Evolutionary conservation across 2,329 filamentous ascomycete species (phyloP).

Genomic region (Trichoderma afroharzianum): DNA sequence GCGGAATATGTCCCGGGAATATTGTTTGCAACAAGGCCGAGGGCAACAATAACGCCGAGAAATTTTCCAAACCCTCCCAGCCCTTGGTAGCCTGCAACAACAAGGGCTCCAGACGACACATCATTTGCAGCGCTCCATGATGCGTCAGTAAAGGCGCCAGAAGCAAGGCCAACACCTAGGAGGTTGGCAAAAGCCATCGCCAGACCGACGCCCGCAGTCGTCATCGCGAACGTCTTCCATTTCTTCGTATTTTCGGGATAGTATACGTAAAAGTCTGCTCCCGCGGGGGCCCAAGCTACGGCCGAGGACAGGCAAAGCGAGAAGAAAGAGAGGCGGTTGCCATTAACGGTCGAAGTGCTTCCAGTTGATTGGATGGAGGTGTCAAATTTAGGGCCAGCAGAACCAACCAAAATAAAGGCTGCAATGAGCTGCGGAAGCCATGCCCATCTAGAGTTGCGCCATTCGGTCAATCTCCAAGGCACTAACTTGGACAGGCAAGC

Average conservation of each 20-base stretch:
- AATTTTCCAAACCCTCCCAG: neutral
- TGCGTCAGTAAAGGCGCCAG: neutral
- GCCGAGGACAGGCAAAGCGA: neutral
- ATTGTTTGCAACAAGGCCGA: neutral
- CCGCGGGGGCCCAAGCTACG: neutral
- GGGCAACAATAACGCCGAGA: neutral
- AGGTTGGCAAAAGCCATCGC: neutral
- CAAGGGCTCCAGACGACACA: neutral
- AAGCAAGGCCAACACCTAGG: neutral
- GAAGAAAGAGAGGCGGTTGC: neutral
- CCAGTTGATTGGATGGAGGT: slow-evolving; percentile 39
- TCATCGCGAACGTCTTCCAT: neutral
- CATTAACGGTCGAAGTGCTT: neutral
- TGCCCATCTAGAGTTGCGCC: slow-evolving; percentile 26
- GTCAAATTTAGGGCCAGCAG: slow-evolving; percentile 58
- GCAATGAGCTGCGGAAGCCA: slow-evolving; percentile 67
- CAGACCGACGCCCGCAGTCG: neutral
- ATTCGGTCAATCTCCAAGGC: neutral
- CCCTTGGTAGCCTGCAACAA: neutral
- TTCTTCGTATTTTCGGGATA: neutral
- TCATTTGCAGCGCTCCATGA: neutral
- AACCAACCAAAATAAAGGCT: slow-evolving; percentile 68
- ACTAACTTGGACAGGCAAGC: neutral
- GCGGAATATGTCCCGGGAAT: neutral
- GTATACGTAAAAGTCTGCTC: neutral